Evolutionary conservation across 306 rosid species (phyloP).

Genomic region (Medicago ruthenica): DNA sequence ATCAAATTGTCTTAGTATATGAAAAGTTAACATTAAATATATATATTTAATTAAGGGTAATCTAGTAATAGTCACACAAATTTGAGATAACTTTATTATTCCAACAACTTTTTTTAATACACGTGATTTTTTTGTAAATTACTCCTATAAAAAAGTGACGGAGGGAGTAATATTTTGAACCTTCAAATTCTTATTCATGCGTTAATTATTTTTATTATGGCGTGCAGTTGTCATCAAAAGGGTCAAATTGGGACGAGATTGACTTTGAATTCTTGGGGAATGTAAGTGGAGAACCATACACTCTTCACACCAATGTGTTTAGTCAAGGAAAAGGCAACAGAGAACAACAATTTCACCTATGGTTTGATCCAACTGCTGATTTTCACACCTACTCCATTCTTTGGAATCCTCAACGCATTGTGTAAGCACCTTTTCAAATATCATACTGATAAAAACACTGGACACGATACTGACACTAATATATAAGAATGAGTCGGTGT

Average conservation of each 20-base stretch:
- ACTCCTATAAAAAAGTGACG: too few species aligned
- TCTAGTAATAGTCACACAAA: too few species aligned
- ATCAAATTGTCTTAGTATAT: too few species aligned
- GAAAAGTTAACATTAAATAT: too few species aligned
- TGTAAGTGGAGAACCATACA: conserved; percentile 78
- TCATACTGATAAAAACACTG: too few species aligned
- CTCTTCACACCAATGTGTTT: conserved; percentile 74
- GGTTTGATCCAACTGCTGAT: conserved; percentile 77
- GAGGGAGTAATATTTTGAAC: not conserved
- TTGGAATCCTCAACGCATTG: conserved; percentile 68
- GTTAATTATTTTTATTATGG: not conserved
- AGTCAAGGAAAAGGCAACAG: conserved; percentile 72
- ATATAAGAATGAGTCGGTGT: too few species aligned
- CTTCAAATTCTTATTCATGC: not conserved
- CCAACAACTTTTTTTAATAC: too few species aligned
- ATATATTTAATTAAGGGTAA: too few species aligned
- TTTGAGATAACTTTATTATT: too few species aligned
- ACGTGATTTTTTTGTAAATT: too few species aligned
- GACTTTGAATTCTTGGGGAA: conserved; percentile 83
- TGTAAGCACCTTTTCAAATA: conserved; percentile 46
- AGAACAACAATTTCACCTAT: conserved; percentile 72
- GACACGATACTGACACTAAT: too few species aligned
- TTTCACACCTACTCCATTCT: conserved; percentile 75
- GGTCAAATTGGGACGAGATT: conserved; percentile 75
- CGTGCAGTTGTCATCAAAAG: conserved; percentile 64